Evolutionary conservation across 352 stramenopile genomes (phyloP), one percentile per base, ranked within the genome.

Genomic region (Phytophthora quininea): DNA sequence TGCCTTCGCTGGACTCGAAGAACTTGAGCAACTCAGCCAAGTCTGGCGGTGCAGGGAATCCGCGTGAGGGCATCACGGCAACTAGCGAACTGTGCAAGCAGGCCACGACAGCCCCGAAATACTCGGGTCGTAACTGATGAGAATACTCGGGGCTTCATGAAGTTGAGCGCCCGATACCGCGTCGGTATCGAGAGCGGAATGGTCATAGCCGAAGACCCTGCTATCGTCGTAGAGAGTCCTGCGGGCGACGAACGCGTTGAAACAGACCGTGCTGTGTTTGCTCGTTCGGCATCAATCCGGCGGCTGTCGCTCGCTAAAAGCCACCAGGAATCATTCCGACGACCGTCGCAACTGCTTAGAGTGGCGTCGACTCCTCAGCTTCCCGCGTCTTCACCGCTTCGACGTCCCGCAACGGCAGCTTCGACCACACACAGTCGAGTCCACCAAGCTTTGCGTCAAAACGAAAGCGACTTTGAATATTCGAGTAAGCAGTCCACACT

Each of bases 401-500:
- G 62, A 52, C 71, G 81, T 4, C 79, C 83, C 12, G 71, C 79
- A 19, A 89, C 83, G 8, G 83, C 83, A 10, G 69, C 72, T 27
- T 68, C 71, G 1, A 62, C 62, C 4, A 77, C 74, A 3, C 81
- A 87, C 55, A 92, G 81, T 55, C 79, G 83, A 11, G 74, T 90
- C 15, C 83, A 89, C 37, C 69, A 92, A 59, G 78, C 79, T 10
- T 62, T 92, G 38, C 73, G 73, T 1, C 75, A 72, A 38, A 90
- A 68, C 38, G 78, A 80, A 19, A 88, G 67, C 37, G 77, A 84
- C 30, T 92, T 92, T 51, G 71, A 80, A 43, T 80, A 85, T 57
- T 82, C 72, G 9, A 82, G 60, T 47, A 88, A 88, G 37, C 49
- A 79, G 11, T 49, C 70, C 1, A 81, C 74, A 0, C 43, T 88